These are phyloP conservation scores for Mycena pura DNA, from an alignment of 768 basidiomycete genomes.

Conservation along the genomic window DNA sequence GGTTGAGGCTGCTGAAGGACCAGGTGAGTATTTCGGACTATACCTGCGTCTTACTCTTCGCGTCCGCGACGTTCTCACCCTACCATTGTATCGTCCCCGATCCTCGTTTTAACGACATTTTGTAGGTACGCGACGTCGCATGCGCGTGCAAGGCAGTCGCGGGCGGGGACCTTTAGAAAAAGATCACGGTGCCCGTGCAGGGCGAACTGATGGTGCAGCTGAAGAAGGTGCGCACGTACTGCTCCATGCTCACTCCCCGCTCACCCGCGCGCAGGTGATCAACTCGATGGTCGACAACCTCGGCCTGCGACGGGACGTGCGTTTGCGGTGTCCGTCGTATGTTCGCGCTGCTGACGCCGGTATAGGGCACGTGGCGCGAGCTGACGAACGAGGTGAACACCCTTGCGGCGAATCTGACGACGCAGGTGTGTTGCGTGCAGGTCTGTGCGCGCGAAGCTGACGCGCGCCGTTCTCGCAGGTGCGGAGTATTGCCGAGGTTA, in stretches of 20 bases:
- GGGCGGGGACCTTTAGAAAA: conserved; percentile 68
- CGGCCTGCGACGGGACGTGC: conserved; percentile 47
- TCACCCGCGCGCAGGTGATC: conserved; percentile 54
- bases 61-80: background rate
- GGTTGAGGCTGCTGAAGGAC: conserved; percentile 68
- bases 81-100: background rate
- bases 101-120: no score
- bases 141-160: conserved; percentile 78
- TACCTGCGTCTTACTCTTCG: background rate
- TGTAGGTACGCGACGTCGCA: conserved; percentile 72
- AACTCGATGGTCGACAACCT: conserved; percentile 62
- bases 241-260: background rate
- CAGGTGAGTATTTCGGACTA: conserved; percentile 43
- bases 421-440: conserved; percentile 12
- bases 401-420: conserved; percentile 71
- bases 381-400: conserved; percentile 66
- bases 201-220: conserved; percentile 75
- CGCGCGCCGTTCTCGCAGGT: conserved; percentile 48
- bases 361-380: conserved; percentile 63
- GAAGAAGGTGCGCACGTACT: conserved; percentile 45
- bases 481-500: conserved; percentile 80
- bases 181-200: conserved; percentile 73
- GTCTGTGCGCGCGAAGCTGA: background rate
- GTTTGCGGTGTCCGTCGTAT: background rate
- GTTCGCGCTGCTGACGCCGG: background rate